These are phyloP conservation scores for Rugonectria rugulosa DNA, from an alignment of 2,329 filamentous ascomycete species.

Conservation along the genomic window DNA sequence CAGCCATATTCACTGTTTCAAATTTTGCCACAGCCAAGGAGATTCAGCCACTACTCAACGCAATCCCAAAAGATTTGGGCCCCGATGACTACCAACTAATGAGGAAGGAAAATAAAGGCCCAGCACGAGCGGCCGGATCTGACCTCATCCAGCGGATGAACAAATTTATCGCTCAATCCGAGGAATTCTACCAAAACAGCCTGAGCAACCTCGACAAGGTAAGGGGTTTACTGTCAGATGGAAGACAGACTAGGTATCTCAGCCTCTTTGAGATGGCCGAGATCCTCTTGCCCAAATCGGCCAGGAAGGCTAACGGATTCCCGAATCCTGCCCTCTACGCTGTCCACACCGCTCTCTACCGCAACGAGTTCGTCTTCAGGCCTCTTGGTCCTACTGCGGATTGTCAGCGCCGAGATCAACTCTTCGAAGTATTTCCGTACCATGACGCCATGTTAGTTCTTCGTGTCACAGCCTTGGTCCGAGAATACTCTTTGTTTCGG, in stretches of 20 bases:
- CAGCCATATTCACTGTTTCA: slow-evolving; percentile 58
- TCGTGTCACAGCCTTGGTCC: slow-evolving; percentile 43
- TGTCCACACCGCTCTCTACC: slow-evolving; percentile 69
- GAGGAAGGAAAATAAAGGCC: slow-evolving; percentile 48
- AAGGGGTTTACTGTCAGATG: slow-evolving; percentile 48
- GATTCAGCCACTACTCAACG: slow-evolving; percentile 47
- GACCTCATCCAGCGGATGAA: slow-evolving; percentile 57
- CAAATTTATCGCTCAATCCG: slow-evolving; percentile 52
- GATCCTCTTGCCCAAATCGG: slow-evolving; percentile 48
- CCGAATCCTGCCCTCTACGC: slow-evolving; percentile 67
- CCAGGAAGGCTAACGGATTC: slow-evolving; percentile 48
- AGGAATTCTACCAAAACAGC: slow-evolving; percentile 56
- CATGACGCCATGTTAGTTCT: slow-evolving; percentile 40
- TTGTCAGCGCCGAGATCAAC: slow-evolving; percentile 56
- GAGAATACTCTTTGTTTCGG: slow-evolving; percentile 40
- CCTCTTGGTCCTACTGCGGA: slow-evolving; percentile 57
- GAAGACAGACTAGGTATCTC: slow-evolving; percentile 51
- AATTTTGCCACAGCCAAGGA: slow-evolving; percentile 53
- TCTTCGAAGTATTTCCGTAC: slow-evolving; percentile 65
- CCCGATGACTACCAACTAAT: slow-evolving; percentile 43
- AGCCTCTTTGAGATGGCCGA: slow-evolving; percentile 61
- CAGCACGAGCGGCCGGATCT: slow-evolving; percentile 52
- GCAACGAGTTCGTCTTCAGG: slow-evolving; percentile 67
- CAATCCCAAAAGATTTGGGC: slow-evolving; percentile 39
- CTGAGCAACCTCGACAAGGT: slow-evolving; percentile 58